Conservation (phyloP, 1,284 basidiomycete species). For the Schizophyllum amplum region DNA sequence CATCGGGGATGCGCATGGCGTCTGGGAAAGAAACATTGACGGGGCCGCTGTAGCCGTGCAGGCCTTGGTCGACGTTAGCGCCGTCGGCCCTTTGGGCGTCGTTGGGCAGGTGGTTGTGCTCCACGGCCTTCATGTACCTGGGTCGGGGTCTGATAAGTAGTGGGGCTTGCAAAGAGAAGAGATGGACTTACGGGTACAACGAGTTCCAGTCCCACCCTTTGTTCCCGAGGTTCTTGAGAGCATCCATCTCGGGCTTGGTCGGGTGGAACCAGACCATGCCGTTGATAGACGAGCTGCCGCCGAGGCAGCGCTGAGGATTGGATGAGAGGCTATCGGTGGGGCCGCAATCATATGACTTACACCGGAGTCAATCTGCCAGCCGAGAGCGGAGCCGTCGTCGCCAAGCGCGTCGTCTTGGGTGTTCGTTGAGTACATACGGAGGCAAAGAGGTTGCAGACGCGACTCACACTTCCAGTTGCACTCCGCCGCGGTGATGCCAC, state of each 20-base stretch:
- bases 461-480: background rate
- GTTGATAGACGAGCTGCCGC: background rate
- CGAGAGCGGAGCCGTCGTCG: background rate
- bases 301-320: background rate
- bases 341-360: background rate
- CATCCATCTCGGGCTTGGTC: constrained; percentile 12
- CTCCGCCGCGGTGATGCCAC: background rate
- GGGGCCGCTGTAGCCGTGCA: constrained; percentile 16
- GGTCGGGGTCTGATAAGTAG: too few relatives aligned
- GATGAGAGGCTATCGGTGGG: background rate
- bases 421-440: background rate
- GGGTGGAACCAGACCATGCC: constrained; percentile 3
- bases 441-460: too few relatives aligned
- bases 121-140: constrained; percentile 13
- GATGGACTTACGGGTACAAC: constrained; percentile 8
- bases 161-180: too few relatives aligned
- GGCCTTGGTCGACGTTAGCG: constrained; percentile 10
- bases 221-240: constrained; percentile 14
- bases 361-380: background rate
- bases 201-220: constrained; percentile 14
- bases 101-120: constrained; percentile 13
- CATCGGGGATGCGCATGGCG: constrained; percentile 17
- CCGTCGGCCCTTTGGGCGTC: constrained; percentile 14
- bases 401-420: background rate
- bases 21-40: constrained; percentile 17